Conservation (phyloP, 2,329 filamentous ascomycete genomes). For the Talaromyces sp. region DNA sequence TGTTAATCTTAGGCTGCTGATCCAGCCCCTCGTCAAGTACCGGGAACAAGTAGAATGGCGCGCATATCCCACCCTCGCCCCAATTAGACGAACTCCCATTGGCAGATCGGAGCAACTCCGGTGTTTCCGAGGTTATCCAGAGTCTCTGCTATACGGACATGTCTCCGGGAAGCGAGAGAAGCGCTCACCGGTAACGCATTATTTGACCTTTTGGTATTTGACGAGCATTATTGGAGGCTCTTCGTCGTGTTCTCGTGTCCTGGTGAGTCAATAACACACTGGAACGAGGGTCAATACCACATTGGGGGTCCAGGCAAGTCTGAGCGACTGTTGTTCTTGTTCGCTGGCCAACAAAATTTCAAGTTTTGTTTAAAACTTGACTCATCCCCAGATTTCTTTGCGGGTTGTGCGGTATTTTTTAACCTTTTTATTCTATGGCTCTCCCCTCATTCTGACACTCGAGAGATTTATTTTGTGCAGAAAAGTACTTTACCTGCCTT, state of each 20-base stretch:
- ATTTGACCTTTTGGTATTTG: not conserved
- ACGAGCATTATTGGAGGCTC: not conserved
- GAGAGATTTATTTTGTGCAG: too few species aligned
- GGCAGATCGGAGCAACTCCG: constrained; percentile 10
- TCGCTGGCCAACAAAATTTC: not conserved
- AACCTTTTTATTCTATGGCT: not conserved
- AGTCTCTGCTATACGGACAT: not conserved
- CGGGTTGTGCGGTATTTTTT: not conserved
- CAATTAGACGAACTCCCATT: not conserved
- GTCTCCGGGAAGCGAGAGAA: constrained; percentile 1
- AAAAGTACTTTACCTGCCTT: not conserved
- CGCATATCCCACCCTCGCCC: not conserved
- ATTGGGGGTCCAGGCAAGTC: not conserved
- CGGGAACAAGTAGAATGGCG: not conserved
- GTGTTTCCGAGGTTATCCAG: constrained; percentile 4
- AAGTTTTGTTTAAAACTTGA: not conserved
- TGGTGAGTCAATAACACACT: not conserved
- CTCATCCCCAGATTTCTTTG: not conserved
- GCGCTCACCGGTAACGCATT: not conserved
- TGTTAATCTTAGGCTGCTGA: not conserved
- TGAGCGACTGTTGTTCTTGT: too few species aligned
- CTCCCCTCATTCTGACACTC: not conserved
- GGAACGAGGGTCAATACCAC: not conserved
- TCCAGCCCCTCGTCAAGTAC: not conserved
- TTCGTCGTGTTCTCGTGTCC: not conserved